Base-by-base conservation (phyloP, 495 filamentous ascomycete species). In the Articulospora tetracladia region DNA sequence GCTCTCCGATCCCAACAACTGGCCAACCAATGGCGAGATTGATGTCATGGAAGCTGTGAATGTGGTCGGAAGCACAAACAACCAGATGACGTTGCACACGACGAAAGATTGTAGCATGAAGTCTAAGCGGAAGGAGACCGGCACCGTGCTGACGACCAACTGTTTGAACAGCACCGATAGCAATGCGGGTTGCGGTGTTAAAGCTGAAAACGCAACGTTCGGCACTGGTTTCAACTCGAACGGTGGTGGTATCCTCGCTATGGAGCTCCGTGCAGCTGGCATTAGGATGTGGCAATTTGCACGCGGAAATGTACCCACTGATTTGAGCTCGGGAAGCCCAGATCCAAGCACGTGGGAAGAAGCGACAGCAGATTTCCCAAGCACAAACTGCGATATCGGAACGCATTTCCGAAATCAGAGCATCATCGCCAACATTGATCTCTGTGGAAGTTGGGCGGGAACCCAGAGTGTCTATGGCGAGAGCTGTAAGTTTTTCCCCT, bases 41-140 rank as follows among this genome's bases (percentile, higher is more conserved):
- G 87, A 91, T 58, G 79, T 91, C 49, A 86, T 92, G 73, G 88
- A 91, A 70, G 83, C 86, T 39, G 85, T 85, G 53, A 87, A 89
- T 74, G 66, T 74, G 23, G 78, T 86, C 50, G 71, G 72, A 25
- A 70, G 66, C 20, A 68, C 74, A 15, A 64, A 73, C 32, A 87
- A 89, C 70, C 74, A 79, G 34, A 84, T 89, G 77, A 81, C 86
- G 41, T 76, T 90, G 3, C 87, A 90, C 76, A 90, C 86, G 34
- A 77, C 74, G 49, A 64, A 76, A 11, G 78, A 76, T 49, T 92
- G 87, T 76, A 70, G 70, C 26, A 83, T 89, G 74, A 56, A 73
- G 60, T 70, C 74, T 25, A 72, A 77, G 69, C 65, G 77, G 30
- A 66, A 73, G 30, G 73, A 76, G 71, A 69, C 70, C 7, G 83